Base-by-base conservation (phyloP, 129 eudicot genomes). In the Tagetes patula region DNA sequence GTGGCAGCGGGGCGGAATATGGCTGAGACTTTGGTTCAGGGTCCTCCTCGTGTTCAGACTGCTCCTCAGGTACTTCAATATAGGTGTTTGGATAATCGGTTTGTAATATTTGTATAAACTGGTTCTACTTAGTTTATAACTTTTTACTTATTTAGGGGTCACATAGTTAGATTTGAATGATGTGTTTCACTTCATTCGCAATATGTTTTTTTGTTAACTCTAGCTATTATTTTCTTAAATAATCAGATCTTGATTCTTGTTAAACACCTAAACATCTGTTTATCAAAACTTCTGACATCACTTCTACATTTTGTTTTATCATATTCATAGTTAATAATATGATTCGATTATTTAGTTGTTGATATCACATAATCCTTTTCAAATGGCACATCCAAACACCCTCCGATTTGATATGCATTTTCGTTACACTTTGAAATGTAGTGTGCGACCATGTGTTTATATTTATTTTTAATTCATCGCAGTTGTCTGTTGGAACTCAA, bases 1-100 rank as follows among this genome's bases (percentile, higher is more conserved):
- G 67, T 73, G 55, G 47, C 72, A 2, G 30, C 73, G 37, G 87
- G 96, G 74, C 89, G 88, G 33, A 95, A 91, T 54, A 95, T 95
- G 99, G 99, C 97, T 20, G 96, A 91, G 80, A 81, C 99, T 80
- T 86, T 95, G 75, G 94, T 82, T 3, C 96, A 86, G 80, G 88
- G 91, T 70, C 87, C 96, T 52, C 79, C 82, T 75, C 91, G 88
- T 70, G 86, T 75, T 71, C 96, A 86, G 76, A 76, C 84, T 68
- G 60, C 80, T 60, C 89, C 96, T 1, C 96, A 88, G 97, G 99
- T 88, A 82, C 60, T 65, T 20, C 49, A 47, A 27, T 4, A 2
- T 6, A 30, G 0, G 31, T 5, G 40, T 3, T 6, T 0, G 8
- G 41, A 59, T 59, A 59, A 33, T 59, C 41, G 34, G 4, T 36